Evolutionary conservation across 495 filamentous ascomycete genomes (phyloP).

Genomic region (Cenococcum geophilum): DNA sequence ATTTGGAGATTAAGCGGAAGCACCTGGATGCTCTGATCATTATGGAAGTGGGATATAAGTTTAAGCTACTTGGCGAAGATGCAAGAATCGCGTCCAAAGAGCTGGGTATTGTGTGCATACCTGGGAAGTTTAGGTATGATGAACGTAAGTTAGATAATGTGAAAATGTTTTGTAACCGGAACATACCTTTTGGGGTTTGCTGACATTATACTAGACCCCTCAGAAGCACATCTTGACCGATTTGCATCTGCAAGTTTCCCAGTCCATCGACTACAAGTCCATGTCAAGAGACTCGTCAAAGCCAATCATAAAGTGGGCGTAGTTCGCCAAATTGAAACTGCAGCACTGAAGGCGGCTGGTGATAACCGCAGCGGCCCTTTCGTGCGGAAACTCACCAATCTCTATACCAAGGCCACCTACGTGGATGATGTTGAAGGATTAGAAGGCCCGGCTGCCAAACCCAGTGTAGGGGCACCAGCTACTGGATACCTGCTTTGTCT

Average conservation of each 20-base stretch:
- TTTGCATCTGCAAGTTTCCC: conserved; percentile 97
- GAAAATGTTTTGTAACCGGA: neutral
- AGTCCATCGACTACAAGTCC: conserved; percentile 84
- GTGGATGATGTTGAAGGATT: conserved; percentile 89
- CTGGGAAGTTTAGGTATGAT: conserved; percentile 89
- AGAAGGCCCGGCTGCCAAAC: conserved; percentile 41
- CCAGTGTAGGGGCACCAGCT: conserved; percentile 55
- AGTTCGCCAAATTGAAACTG: conserved; percentile 93
- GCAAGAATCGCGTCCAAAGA: conserved; percentile 84
- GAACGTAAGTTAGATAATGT: conserved; percentile 53
- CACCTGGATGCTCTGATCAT: conserved; percentile 85
- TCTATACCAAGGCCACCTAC: conserved; percentile 98
- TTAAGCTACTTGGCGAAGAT: conserved; percentile 96
- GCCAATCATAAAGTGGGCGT: conserved; percentile 96
- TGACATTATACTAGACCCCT: conserved; percentile 53
- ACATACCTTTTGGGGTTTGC: neutral
- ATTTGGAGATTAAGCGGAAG: conserved; percentile 87
- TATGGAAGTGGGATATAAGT: conserved; percentile 97
- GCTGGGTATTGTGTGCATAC: conserved; percentile 92
- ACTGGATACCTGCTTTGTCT: conserved; percentile 91
- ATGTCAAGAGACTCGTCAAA: conserved; percentile 86
- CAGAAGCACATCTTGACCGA: conserved; percentile 84
- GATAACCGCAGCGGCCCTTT: conserved; percentile 94
- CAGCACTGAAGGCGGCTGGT: conserved; percentile 92
- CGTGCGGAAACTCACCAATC: conserved; percentile 83